Conservation (phyloP, 257 asterid species). For the Phtheirospermum japonicum region DNA sequence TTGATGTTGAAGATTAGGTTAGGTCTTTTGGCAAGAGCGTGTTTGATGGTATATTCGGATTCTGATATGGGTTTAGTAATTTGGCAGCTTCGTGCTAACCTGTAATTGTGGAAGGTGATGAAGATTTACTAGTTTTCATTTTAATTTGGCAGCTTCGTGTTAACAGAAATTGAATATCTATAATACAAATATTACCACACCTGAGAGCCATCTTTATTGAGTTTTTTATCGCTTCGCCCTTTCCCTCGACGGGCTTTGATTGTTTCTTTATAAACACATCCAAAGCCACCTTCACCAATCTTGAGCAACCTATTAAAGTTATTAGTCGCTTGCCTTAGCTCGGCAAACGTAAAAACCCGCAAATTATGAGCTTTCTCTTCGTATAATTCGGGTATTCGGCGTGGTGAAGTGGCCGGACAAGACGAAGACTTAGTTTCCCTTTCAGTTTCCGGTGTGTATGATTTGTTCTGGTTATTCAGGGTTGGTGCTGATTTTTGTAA, state of each 20-base stretch:
- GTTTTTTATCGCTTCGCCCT: constrained; percentile 81
- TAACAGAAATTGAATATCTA: no score
- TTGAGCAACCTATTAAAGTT: constrained; percentile 58
- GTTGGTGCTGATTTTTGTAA: constrained; percentile 71
- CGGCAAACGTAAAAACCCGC: constrained; percentile 63
- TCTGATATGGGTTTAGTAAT: no score
- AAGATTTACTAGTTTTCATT: no score
- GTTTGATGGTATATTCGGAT: no score
- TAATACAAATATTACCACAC: constrained; percentile 22
- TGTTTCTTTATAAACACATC: constrained; percentile 65
- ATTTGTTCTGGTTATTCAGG: constrained; percentile 38
- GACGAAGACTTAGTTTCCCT: constrained; percentile 57
- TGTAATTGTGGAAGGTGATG: no score
- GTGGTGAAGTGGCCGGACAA: constrained; percentile 43
- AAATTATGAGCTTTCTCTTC: constrained; percentile 60
- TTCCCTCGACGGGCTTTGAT: constrained; percentile 57
- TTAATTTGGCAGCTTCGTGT: no score
- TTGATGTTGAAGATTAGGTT: no score
- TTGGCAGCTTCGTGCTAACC: no score
- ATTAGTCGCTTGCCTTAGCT: constrained; percentile 65
- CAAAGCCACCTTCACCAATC: constrained; percentile 95
- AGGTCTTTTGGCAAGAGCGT: no score
- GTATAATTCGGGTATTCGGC: constrained; percentile 56
- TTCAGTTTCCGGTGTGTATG: constrained; percentile 40
- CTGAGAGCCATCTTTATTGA: constrained; percentile 73